Evolutionary conservation across 805 yeast genomes (phyloP).

Genomic region (Hyphopichia homilentoma): DNA sequence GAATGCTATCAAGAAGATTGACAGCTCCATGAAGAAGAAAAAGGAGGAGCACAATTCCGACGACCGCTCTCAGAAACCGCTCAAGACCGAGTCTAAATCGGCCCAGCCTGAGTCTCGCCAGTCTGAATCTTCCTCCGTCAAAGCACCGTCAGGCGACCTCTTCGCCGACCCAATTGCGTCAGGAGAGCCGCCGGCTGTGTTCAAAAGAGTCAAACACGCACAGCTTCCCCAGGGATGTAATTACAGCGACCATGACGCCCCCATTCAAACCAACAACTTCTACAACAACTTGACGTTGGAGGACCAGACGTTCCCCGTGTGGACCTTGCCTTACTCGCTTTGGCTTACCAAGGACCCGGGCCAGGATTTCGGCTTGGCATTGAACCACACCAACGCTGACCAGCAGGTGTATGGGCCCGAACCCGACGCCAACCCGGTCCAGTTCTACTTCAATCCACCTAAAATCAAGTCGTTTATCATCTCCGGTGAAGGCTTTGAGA

Average conservation of each 20-base stretch:
- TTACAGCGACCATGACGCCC: slow-evolving; percentile 20
- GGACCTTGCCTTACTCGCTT: slow-evolving; percentile 80
- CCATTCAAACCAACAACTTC: slow-evolving; percentile 75
- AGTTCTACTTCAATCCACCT: slow-evolving; percentile 66
- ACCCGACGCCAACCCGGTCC: slow-evolving; percentile 46
- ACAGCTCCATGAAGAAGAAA: not conserved
- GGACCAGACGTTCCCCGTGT: slow-evolving; percentile 62
- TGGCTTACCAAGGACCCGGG: slow-evolving; percentile 55
- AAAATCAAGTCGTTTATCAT: slow-evolving; percentile 56
- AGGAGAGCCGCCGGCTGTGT: slow-evolving; percentile 42
- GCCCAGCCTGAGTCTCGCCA: not conserved
- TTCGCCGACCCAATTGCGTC: slow-evolving; percentile 42
- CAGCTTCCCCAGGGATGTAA: slow-evolving; percentile 34
- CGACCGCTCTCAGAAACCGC: too few species aligned
- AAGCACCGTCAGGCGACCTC: slow-evolving; percentile 18
- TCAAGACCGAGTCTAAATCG: not conserved
- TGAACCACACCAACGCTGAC: slow-evolving; percentile 55
- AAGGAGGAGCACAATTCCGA: not conserved
- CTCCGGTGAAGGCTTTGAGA: slow-evolving; percentile 25
- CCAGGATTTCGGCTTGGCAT: slow-evolving; percentile 58
- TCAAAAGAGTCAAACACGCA: slow-evolving; percentile 27
- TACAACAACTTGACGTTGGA: slow-evolving; percentile 70
- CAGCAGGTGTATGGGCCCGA: slow-evolving; percentile 73
- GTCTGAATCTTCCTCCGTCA: not conserved
- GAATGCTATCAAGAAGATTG: slow-evolving; percentile 18